Conservation (phyloP, 352 stramenopile genomes). For the Elongisporangium anandrum region DNA sequence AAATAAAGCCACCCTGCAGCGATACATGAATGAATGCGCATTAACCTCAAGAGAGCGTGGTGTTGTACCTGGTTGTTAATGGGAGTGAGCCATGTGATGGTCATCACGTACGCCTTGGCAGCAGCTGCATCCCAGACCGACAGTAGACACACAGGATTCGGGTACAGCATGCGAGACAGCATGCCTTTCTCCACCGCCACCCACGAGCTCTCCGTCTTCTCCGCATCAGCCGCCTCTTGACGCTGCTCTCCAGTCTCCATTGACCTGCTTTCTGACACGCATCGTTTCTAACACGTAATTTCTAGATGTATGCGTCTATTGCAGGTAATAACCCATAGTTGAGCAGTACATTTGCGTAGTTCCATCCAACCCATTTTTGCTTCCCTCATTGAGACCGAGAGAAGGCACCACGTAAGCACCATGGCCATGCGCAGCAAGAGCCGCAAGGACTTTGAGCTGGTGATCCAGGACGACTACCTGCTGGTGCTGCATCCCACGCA, state of each 20-base stretch:
- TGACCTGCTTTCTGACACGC: background rate
- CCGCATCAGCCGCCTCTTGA: background rate
- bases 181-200: constrained; percentile 59
- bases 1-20: constrained; percentile 63
- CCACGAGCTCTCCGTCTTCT: constrained; percentile 14
- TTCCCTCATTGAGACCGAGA: background rate
- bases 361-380: background rate
- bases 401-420: background rate
- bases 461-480: constrained; percentile 71
- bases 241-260: background rate
- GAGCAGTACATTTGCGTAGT: background rate
- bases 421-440: constrained; percentile 6
- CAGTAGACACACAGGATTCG: constrained; percentile 79
- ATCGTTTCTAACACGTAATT: background rate
- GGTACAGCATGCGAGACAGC: constrained; percentile 74
- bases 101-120: constrained; percentile 62
- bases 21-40: too few relatives aligned
- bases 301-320: background rate
- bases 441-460: constrained; percentile 46
- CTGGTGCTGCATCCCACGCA: constrained; percentile 48
- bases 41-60: background rate
- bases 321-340: background rate
- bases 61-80: constrained; percentile 77
- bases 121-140: constrained; percentile 21
- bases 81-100: constrained; percentile 83